phyloP scores from a whole-genome alignment of 306 rosid genomes.

The Abrus pulchellus region DNA sequence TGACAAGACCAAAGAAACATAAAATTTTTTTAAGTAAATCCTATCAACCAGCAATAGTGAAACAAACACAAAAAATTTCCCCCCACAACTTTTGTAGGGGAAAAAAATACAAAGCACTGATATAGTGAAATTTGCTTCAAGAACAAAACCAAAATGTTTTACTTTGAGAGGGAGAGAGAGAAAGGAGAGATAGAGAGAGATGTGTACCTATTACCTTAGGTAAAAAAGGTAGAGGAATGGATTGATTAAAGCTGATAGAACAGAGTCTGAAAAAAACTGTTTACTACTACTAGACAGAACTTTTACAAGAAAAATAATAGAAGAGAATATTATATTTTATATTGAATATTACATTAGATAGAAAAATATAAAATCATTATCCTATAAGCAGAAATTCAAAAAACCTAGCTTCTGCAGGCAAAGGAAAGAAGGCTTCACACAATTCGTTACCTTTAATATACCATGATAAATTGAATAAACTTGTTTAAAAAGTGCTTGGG shows the following conservation, averaged over 20 bases:
- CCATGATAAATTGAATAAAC: neutral
- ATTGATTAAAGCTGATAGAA: slow-evolving; percentile 31
- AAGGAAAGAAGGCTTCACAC: slow-evolving; percentile 20
- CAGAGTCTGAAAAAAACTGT: slow-evolving; percentile 23
- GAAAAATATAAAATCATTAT: neutral
- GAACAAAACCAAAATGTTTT: slow-evolving; percentile 18
- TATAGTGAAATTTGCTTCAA: slow-evolving; percentile 8
- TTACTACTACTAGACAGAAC: slow-evolving; percentile 1
- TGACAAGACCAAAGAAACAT: slow-evolving; percentile 24
- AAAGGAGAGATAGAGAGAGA: neutral
- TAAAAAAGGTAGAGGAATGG: slow-evolving; percentile 13
- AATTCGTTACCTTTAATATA: slow-evolving; percentile 11
- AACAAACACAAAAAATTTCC: neutral
- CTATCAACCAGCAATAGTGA: neutral
- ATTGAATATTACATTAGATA: slow-evolving; percentile 1
- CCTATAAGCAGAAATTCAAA: slow-evolving; percentile 15
- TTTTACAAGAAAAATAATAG: slow-evolving; percentile 35
- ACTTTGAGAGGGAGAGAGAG: neutral
- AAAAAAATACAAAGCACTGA: neutral
- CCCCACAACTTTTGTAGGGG: neutral
- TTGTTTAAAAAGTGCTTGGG: neutral
- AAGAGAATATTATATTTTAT: slow-evolving; percentile 33
- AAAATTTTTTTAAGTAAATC: slow-evolving; percentile 9
- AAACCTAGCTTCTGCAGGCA: neutral
- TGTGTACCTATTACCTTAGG: slow-evolving; percentile 32